phyloP scores from a whole-genome alignment of 768 basidiomycete species.

The Vararia minispora region DNA sequence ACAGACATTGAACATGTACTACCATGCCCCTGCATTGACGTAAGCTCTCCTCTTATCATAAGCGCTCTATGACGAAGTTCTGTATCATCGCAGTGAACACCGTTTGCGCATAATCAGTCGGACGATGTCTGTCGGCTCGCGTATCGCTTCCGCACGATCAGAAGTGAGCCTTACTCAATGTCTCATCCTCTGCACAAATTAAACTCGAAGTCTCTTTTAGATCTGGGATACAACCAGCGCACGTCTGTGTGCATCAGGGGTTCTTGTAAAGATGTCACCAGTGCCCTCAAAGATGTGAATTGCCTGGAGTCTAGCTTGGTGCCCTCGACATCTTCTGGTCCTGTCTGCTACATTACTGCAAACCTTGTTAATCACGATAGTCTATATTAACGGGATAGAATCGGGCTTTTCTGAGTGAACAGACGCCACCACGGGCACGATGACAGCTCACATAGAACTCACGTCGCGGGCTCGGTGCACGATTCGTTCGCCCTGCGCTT shows the following conservation, averaged over 20 bases:
- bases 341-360: too few species aligned
- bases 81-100: neutral
- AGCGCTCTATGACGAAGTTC: too few species aligned
- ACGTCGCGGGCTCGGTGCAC: too few species aligned
- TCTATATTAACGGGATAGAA: too few species aligned
- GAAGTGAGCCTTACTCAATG: neutral
- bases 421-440: too few species aligned
- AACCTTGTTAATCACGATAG: too few species aligned
- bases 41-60: neutral
- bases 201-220: neutral
- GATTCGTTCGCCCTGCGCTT: too few species aligned
- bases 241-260: constrained; percentile 1
- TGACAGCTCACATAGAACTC: too few species aligned
- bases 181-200: neutral
- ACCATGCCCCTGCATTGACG: constrained; percentile 3
- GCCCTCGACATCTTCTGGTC: too few species aligned
- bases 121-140: neutral
- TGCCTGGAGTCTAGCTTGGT: too few species aligned
- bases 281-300: too few species aligned
- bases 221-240: constrained; percentile 2
- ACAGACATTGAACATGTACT: neutral
- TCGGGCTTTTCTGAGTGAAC: too few species aligned
- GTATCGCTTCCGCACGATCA: neutral
- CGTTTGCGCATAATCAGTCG: neutral
- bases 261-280: constrained; percentile 5